These are phyloP conservation scores for Acanthochlamys bracteata DNA, from an alignment of 106 monocot genomes.

Conservation along the genomic window DNA sequence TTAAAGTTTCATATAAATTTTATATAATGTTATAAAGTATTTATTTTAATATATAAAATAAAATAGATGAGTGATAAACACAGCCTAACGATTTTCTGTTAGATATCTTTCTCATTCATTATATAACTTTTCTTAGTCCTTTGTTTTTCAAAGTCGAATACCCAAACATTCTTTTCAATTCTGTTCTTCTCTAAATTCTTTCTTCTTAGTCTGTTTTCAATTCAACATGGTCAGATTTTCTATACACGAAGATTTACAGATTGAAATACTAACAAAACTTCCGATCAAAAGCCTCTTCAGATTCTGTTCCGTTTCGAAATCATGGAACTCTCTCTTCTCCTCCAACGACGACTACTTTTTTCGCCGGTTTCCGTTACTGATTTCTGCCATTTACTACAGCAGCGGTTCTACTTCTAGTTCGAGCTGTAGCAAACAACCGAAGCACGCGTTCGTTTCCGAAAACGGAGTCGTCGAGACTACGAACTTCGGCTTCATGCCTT, in stretches of 20 bases:
- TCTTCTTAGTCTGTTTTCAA: too few species aligned
- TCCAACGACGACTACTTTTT: slow-evolving; percentile 22
- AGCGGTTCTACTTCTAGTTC: background rate
- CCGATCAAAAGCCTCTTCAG: slow-evolving; percentile 36
- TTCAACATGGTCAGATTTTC: background rate
- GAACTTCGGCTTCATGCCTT: slow-evolving; percentile 38
- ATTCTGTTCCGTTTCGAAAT: slow-evolving; percentile 37
- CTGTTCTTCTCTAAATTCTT: too few species aligned
- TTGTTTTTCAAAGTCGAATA: too few species aligned
- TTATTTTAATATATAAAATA: too few species aligned
- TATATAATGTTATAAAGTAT: too few species aligned
- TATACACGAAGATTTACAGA: slow-evolving; percentile 28
- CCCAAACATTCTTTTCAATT: too few species aligned
- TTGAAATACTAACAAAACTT: slow-evolving; percentile 41
- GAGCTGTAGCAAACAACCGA: background rate
- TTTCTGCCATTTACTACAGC: slow-evolving; percentile 35
- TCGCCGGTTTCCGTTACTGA: slow-evolving; percentile 21
- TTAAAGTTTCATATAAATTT: too few species aligned
- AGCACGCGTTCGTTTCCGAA: slow-evolving; percentile 14
- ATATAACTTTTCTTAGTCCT: too few species aligned
- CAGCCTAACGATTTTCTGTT: too few species aligned
- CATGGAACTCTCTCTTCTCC: slow-evolving; percentile 36
- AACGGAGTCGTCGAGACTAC: background rate
- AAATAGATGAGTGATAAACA: too few species aligned
- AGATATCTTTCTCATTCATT: too few species aligned